phyloP scores from a whole-genome alignment of 768 basidiomycete species.

The Tulasnella sp. region DNA sequence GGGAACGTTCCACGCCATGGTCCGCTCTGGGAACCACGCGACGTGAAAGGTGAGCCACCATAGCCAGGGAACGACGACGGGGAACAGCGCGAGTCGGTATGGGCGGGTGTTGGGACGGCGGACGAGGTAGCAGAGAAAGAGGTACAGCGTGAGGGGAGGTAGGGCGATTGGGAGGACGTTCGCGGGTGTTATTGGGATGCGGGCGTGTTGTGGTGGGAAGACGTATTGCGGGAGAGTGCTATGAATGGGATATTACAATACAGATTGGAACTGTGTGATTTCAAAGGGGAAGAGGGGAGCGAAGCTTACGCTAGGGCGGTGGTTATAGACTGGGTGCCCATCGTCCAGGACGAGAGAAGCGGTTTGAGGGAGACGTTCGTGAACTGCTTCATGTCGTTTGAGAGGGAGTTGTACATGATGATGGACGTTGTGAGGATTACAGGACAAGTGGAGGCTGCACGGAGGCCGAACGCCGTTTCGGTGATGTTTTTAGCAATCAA shows the following conservation, averaged over 20 bases:
- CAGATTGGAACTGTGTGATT: not conserved
- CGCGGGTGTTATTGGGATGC: not conserved
- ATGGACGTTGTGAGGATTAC: not conserved
- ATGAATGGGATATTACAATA: not conserved
- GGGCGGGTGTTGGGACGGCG: not conserved
- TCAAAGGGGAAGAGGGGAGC: not conserved
- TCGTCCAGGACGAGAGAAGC: too few species aligned
- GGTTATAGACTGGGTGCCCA: too few species aligned
- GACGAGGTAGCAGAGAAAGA: slow-evolving; percentile 8
- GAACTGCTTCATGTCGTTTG: too few species aligned
- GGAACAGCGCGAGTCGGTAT: not conserved
- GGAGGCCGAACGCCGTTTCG: not conserved
- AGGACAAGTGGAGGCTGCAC: not conserved
- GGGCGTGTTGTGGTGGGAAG: not conserved
- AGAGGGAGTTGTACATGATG: not conserved
- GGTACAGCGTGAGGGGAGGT: not conserved
- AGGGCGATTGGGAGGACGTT: not conserved
- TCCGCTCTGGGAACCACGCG: not conserved
- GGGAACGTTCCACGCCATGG: slow-evolving; percentile 10
- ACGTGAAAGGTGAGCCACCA: not conserved
- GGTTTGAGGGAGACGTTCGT: too few species aligned
- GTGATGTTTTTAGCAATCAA: not conserved
- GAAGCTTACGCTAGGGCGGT: too few species aligned
- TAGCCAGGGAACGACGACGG: slow-evolving; percentile 3
- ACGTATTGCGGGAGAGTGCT: not conserved